These are phyloP conservation scores for Phytophthora brassicae DNA, from an alignment of 352 stramenopile genomes.

Conservation along the genomic window DNA sequence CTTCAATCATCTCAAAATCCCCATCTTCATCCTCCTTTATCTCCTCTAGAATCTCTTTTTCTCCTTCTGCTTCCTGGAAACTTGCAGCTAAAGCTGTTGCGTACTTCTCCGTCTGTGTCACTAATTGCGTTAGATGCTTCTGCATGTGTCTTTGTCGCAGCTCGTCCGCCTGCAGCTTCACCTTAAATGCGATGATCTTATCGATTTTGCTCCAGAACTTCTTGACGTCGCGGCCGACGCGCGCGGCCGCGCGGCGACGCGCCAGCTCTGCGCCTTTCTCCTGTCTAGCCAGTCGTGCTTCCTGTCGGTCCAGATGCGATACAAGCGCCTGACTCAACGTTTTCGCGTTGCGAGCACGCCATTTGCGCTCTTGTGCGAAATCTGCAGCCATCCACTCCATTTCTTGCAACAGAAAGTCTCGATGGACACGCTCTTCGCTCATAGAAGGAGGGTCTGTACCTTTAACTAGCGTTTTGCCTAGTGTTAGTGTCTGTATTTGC, in stretches of 20 bases:
- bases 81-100: slow-evolving; percentile 76
- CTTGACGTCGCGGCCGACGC: slow-evolving; percentile 88
- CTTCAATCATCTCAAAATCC: slow-evolving; percentile 36
- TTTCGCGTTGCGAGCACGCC: slow-evolving; percentile 76
- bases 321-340: slow-evolving; percentile 66
- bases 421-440: slow-evolving; percentile 34
- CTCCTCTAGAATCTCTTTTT: neutral
- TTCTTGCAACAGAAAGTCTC: slow-evolving; percentile 81
- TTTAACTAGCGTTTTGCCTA: slow-evolving; percentile 45
- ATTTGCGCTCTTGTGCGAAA: slow-evolving; percentile 90
- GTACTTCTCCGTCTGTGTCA: slow-evolving; percentile 97
- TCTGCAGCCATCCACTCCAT: slow-evolving; percentile 94
- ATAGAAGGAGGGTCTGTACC: slow-evolving; percentile 26
- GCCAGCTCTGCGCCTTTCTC: slow-evolving; percentile 42
- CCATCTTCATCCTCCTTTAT: slow-evolving; percentile 21
- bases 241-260: slow-evolving; percentile 59
- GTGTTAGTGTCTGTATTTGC: slow-evolving; percentile 43
- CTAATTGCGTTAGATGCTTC: slow-evolving; percentile 93
- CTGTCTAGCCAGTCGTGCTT: slow-evolving; percentile 27
- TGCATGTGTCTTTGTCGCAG: slow-evolving; percentile 94
- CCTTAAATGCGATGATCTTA: slow-evolving; percentile 97
- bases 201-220: slow-evolving; percentile 98
- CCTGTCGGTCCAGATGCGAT: slow-evolving; percentile 25
- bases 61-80: slow-evolving; percentile 46
- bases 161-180: slow-evolving; percentile 92